Percentiles rank a stretch among this genome's conserved stretches.
phyloP scores from a whole-genome alignment of 2,329 filamentous ascomycete species.

The Cyphellophora europaea region DNA sequence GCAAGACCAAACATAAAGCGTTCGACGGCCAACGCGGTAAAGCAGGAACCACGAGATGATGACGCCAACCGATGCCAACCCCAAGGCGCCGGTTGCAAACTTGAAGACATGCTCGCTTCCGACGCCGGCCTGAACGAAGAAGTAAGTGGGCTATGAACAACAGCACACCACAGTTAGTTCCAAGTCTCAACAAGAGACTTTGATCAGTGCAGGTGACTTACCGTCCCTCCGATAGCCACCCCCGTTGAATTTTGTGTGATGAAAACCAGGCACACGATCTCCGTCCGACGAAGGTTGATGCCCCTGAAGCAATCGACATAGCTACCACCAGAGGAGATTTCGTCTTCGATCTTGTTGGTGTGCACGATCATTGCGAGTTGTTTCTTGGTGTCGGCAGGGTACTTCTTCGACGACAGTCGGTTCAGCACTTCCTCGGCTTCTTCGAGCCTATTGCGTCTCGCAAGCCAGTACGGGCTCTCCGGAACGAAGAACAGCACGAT shows the following conservation, averaged over 20 bases:
- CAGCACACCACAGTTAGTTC: conserved; percentile 21
- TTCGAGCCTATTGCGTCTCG: conserved; percentile 33
- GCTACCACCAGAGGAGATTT: conserved; percentile 7
- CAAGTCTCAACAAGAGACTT: conserved; percentile 23
- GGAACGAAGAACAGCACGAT: conserved; percentile 23
- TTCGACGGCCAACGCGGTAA: conserved; percentile 22
- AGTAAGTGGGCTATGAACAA: conserved; percentile 39
- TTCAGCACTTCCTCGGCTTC: conserved; percentile 33
- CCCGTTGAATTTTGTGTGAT: conserved; percentile 55
- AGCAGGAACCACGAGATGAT: conserved; percentile 22
- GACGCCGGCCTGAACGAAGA: conserved; percentile 29
- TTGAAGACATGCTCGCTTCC: conserved; percentile 24
- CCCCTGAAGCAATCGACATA: conserved; percentile 24
- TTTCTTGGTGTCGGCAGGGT: conserved; percentile 19
- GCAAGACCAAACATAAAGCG: conserved; percentile 36
- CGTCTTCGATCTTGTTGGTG: conserved; percentile 14
- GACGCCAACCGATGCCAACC: conserved; percentile 21
- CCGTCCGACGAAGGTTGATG: conserved; percentile 27
- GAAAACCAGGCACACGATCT: conserved; percentile 50
- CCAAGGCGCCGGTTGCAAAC: conserved; percentile 25
- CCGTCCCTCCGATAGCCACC: neutral
- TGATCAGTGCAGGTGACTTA: conserved; percentile 6
- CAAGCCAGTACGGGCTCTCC: conserved; percentile 43
- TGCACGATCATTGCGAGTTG: conserved; percentile 10
- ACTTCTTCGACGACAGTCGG: conserved; percentile 32